These are phyloP conservation scores for Acacia pycnantha DNA, from an alignment of 331 rosid species.

Conservation along the genomic window DNA sequence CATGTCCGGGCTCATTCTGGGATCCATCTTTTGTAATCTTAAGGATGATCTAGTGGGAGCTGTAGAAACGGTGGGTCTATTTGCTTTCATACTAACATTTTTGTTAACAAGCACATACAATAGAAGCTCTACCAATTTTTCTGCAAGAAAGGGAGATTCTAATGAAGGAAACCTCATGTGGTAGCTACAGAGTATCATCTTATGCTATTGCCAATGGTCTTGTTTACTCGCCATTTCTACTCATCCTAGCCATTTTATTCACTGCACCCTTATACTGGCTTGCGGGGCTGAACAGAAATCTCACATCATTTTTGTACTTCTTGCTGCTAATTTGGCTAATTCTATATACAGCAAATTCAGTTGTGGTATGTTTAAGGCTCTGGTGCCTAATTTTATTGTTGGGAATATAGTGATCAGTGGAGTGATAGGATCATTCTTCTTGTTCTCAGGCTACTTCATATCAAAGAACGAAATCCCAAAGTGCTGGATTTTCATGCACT, in stretches of 20 bases:
- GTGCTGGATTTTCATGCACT: constrained; percentile 87
- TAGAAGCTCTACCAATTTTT: constrained; percentile 75
- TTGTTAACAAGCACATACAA: constrained; percentile 61
- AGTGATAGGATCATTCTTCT: constrained; percentile 77
- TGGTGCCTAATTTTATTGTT: constrained; percentile 76
- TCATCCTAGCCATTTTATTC: constrained; percentile 65
- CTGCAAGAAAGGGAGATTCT: constrained; percentile 78
- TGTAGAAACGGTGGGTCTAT: constrained; percentile 70
- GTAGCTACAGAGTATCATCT: constrained; percentile 77
- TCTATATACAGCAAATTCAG: constrained; percentile 70
- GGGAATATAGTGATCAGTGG: constrained; percentile 77
- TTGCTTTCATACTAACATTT: constrained; percentile 68
- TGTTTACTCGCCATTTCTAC: constrained; percentile 76
- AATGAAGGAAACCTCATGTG: constrained; percentile 72
- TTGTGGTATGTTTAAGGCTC: constrained; percentile 83
- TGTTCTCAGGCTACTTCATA: constrained; percentile 80
- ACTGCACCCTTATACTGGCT: constrained; percentile 71
- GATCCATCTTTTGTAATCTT: constrained; percentile 68
- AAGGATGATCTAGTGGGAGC: constrained; percentile 52
- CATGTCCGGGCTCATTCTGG: constrained; percentile 55
- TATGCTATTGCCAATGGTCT: constrained; percentile 73
- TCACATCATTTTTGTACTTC: constrained; percentile 60
- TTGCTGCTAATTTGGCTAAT: constrained; percentile 69
- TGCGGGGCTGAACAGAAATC: constrained; percentile 59
- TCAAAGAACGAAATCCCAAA: constrained; percentile 59